A percentile compares a stretch with the other conserved stretches of the same genome.
phyloP scores from a whole-genome alignment of 208 protist genomes.

The Giardia duodenalis region DNA sequence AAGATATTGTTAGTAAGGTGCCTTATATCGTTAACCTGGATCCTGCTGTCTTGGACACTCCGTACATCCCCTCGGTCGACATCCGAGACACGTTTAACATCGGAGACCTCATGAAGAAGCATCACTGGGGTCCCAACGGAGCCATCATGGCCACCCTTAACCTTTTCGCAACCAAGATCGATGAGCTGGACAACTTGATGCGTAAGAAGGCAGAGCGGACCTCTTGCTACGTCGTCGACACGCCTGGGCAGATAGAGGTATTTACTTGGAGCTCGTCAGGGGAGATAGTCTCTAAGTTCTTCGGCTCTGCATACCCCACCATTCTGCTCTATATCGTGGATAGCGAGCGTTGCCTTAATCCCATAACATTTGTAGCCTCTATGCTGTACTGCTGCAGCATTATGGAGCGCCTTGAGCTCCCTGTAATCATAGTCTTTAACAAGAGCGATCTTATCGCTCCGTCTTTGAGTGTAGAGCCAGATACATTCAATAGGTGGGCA shows the following conservation, averaged over 20 bases:
- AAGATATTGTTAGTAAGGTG: constrained; percentile 21
- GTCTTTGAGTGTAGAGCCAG: background rate
- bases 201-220: background rate
- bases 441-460: constrained; percentile 69
- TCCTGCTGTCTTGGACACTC: constrained; percentile 68
- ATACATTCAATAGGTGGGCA: background rate
- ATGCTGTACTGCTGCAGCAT: constrained; percentile 95
- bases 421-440: constrained; percentile 89
- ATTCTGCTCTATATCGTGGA: constrained; percentile 85
- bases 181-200: constrained; percentile 66
- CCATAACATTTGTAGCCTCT: constrained; percentile 90
- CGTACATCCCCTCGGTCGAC: constrained; percentile 88
- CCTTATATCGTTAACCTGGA: constrained; percentile 91
- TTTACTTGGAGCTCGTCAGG: constrained; percentile 84
- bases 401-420: constrained; percentile 86
- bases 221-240: constrained; percentile 83
- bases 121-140: constrained; percentile 81
- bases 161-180: constrained; percentile 87
- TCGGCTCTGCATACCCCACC: constrained; percentile 69
- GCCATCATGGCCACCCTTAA: constrained; percentile 94
- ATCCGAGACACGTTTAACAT: constrained; percentile 95
- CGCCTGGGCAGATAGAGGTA: constrained; percentile 95
- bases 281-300: constrained; percentile 76
- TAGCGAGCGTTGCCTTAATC: constrained; percentile 67
- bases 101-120: constrained; percentile 84